Evolutionary conservation across 108 stramenopile genomes (phyloP), one percentile per base, ranked within the genome.

Genomic region (Stephanodiscus triporus): DNA sequence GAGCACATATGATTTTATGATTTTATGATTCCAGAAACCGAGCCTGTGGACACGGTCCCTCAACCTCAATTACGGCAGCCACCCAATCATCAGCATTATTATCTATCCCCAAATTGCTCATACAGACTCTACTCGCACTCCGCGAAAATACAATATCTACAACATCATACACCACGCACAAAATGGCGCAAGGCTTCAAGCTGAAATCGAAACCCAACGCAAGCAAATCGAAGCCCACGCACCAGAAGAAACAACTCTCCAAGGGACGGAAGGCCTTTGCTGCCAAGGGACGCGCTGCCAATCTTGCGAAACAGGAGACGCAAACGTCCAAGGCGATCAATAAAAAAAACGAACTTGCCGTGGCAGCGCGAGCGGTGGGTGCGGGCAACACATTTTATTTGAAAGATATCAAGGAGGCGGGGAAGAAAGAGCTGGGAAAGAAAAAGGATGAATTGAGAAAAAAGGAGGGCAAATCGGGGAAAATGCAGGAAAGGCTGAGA

Each of bases 271-370:
- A 82, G 53, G 30, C 73, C 13, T 82, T 75, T 70, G 75, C 82
- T 24, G 68, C 89, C 22, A 90, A 90, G 47, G 89, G 89, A 24
- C 80, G 87, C 37, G 87, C 84, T 62, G 63, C 63, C 19, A 61
- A 48, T 34, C 50, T 68, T 17, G 78, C 74, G 9, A 75, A 66
- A 23, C 78, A 86, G 72, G 76, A 89, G 66, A 43, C 63, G 4
- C 79, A 67, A 38, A 86, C 89, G 24, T 79, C 89, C 37, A 92
- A 92, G 75, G 85, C 83, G 24, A 92, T 95, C 68, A 92, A 91
- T 68, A 64, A 73, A 7, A 91, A 88, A 66, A 95, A 90, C 68
- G 92, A 95, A 79, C 48, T 86, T 36, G 42, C 84, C 19, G 87
- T 91, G 68, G 89, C 91, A 16, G 88, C 92, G 34, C 85, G 89